A percentile compares a stretch with the other conserved stretches of the same genome.
These are phyloP conservation scores for Xylaria scruposa DNA, from an alignment of 495 filamentous ascomycete species.

Conservation along the genomic window DNA sequence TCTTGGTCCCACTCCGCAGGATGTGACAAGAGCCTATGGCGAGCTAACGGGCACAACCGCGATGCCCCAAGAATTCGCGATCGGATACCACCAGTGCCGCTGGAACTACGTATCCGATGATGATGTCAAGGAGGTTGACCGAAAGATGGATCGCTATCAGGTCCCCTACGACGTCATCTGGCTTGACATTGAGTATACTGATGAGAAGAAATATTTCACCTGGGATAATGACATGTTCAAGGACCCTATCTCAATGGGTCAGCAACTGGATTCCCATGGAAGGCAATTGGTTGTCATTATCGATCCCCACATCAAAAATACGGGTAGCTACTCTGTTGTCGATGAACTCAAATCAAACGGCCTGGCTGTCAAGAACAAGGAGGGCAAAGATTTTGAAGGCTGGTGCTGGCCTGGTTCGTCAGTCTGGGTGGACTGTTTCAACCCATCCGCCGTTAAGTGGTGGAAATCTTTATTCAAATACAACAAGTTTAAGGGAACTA, in stretches of 20 bases:
- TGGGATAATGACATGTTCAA: slow-evolving; percentile 89
- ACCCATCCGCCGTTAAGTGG: slow-evolving; percentile 84
- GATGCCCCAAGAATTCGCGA: slow-evolving; percentile 87
- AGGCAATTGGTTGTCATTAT: slow-evolving; percentile 94
- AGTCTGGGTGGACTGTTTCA: slow-evolving; percentile 95
- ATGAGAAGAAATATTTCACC: slow-evolving; percentile 96
- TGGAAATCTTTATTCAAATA: slow-evolving; percentile 89
- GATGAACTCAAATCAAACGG: slow-evolving; percentile 84
- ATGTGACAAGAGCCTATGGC: slow-evolving; percentile 79
- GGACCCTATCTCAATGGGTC: slow-evolving; percentile 84
- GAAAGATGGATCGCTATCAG: slow-evolving; percentile 91
- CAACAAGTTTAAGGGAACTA: slow-evolving; percentile 80
- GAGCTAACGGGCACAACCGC: slow-evolving; percentile 95
- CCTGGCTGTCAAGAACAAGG: slow-evolving; percentile 85
- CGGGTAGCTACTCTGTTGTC: slow-evolving; percentile 73
- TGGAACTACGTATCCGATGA: slow-evolving; percentile 99
- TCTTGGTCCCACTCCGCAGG: slow-evolving; percentile 82
- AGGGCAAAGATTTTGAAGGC: slow-evolving; percentile 86
- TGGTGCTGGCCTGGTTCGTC: slow-evolving; percentile 99
- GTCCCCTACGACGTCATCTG: slow-evolving; percentile 99
- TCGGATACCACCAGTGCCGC: slow-evolving; percentile 95
- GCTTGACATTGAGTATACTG: slow-evolving; percentile 96
- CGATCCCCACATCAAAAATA: slow-evolving; percentile 97
- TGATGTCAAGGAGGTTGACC: slow-evolving; percentile 94
- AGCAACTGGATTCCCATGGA: slow-evolving; percentile 80